A percentile compares a stretch with the other conserved stretches of the same genome.
These are phyloP conservation scores for Polyporus arcularius DNA, from an alignment of 768 basidiomycete genomes.

Conservation along the genomic window DNA sequence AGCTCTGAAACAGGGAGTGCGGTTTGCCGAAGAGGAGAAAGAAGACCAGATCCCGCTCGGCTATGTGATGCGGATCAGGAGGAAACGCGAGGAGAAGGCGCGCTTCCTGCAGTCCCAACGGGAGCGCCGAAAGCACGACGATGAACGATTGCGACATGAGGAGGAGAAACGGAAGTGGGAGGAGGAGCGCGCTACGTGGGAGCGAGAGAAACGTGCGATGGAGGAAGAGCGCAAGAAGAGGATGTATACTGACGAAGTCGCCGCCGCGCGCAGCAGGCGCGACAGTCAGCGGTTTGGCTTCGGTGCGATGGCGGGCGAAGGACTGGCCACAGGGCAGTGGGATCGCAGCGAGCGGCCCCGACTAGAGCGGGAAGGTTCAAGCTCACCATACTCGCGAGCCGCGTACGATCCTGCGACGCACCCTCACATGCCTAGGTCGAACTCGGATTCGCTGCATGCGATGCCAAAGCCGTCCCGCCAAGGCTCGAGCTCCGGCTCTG, in stretches of 20 bases:
- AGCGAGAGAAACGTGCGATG: constrained; percentile 48
- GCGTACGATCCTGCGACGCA: constrained; percentile 22
- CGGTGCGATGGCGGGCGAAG: constrained; percentile 25
- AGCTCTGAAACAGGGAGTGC: constrained; percentile 18
- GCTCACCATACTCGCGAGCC: constrained; percentile 20
- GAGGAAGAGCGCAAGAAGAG: constrained; percentile 58
- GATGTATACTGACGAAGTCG: constrained; percentile 58
- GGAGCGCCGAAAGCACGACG: constrained; percentile 35
- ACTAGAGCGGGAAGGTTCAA: constrained; percentile 10
- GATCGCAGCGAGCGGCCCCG: constrained; percentile 15
- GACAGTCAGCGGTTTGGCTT: constrained; percentile 43
- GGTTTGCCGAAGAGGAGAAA: constrained; percentile 15
- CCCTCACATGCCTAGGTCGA: constrained; percentile 20
- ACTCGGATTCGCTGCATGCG: constrained; percentile 34
- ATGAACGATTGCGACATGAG: constrained; percentile 46
- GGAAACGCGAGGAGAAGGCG: constrained; percentile 73
- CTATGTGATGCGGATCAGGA: constrained; percentile 70
- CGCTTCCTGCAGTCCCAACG: constrained; percentile 58
- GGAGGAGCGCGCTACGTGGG: constrained; percentile 45
- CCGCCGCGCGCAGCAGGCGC: constrained; percentile 59
- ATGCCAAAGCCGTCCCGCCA: constrained; percentile 15
- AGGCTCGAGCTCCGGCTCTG: constrained; percentile 32
- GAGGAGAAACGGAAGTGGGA: constrained; percentile 46
- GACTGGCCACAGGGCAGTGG: constrained; percentile 20
- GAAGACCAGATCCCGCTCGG: constrained; percentile 64